Conservation (phyloP, 2,329 filamentous ascomycete species). For the Pseudocercospora pini-densiflorae region DNA sequence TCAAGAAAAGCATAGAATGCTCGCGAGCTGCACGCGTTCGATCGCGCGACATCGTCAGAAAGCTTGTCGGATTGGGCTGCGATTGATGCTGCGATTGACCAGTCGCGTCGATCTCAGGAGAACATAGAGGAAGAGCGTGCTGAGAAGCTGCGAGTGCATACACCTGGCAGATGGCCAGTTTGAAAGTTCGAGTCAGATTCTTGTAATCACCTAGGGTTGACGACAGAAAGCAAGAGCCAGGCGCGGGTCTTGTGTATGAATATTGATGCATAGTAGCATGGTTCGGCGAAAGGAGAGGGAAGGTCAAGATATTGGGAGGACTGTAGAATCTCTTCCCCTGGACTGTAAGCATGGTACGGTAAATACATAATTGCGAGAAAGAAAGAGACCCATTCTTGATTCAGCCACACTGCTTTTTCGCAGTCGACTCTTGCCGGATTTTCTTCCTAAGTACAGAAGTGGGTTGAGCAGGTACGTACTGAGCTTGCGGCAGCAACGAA, state of each 20-base stretch:
- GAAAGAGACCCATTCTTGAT: neutral
- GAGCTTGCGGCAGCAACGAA: neutral
- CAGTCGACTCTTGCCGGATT: neutral
- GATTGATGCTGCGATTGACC: slow-evolving; percentile 6
- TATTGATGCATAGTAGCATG: slow-evolving; percentile 7
- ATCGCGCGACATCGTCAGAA: slow-evolving; percentile 24
- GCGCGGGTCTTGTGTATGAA: slow-evolving; percentile 8
- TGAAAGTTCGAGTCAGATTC: neutral
- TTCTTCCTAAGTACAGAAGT: neutral
- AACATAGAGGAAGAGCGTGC: slow-evolving; percentile 10
- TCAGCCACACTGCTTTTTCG: neutral
- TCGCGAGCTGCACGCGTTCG: slow-evolving; percentile 25
- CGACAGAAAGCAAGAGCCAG: slow-evolving; percentile 11
- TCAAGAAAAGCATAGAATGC: slow-evolving; percentile 69
- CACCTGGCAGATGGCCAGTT: slow-evolving; percentile 3
- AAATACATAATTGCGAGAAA: neutral
- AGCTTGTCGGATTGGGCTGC: neutral
- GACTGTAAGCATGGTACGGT: neutral
- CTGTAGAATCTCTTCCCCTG: neutral
- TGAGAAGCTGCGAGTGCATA: neutral
- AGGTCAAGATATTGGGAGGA: neutral
- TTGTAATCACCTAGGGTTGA: slow-evolving; percentile 13
- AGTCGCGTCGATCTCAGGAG: slow-evolving; percentile 1
- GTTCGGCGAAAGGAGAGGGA: slow-evolving; percentile 2
- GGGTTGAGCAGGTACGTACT: neutral